These are phyloP conservation scores for Phoenix roebelenii DNA, from an alignment of 176 grass and related monocot species.

Conservation along the genomic window DNA sequence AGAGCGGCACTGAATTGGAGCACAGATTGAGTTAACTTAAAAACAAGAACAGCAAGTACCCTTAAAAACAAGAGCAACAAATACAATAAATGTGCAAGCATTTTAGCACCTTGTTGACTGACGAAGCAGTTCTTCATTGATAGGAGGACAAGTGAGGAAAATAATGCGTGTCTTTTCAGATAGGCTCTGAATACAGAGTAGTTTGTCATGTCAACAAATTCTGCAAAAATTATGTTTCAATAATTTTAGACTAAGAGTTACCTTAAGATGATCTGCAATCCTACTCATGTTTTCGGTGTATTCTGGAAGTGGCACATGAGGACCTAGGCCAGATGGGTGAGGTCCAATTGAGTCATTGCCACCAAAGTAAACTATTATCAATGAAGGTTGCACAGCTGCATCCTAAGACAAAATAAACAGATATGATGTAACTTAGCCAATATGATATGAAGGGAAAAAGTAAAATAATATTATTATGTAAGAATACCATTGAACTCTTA, in stretches of 20 bases:
- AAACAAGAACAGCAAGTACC: no score
- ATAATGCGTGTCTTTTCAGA: conserved; percentile 24
- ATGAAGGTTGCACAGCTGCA: no score
- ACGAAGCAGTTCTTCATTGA: conserved; percentile 7
- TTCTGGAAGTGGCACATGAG: no score
- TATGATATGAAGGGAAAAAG: no score
- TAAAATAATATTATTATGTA: no score
- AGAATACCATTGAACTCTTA: no score
- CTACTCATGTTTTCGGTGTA: neutral
- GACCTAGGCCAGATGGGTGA: no score
- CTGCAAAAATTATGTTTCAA: neutral
- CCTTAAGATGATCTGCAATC: conserved; percentile 13
- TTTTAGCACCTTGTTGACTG: neutral
- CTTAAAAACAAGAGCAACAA: neutral
- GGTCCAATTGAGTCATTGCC: no score
- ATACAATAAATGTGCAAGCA: neutral
- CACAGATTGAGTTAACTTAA: neutral
- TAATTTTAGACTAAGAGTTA: neutral
- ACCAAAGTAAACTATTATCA: no score
- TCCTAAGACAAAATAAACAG: neutral
- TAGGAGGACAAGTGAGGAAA: conserved; percentile 21
- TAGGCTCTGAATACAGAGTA: conserved; percentile 16
- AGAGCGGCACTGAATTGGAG: conserved; percentile 1
- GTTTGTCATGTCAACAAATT: neutral
- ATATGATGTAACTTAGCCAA: no score